These are phyloP conservation scores for Urtica urens DNA, from an alignment of 306 rosid species.

Conservation along the genomic window DNA sequence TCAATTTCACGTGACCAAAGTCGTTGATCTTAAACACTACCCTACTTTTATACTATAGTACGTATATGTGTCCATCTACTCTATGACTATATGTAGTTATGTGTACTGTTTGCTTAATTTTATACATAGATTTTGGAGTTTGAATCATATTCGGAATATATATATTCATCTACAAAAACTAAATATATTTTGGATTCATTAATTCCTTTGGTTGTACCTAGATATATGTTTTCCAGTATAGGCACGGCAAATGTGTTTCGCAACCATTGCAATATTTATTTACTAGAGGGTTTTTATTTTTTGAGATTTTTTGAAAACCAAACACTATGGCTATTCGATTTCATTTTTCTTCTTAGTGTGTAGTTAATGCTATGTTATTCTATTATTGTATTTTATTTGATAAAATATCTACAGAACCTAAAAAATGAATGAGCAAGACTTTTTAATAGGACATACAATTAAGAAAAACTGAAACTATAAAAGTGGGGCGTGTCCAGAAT, in stretches of 20 bases:
- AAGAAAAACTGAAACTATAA: constrained; percentile 9
- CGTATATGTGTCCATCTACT: neutral
- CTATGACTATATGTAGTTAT: neutral
- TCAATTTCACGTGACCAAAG: neutral
- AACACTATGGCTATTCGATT: no score
- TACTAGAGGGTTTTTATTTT: no score
- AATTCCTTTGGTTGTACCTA: neutral
- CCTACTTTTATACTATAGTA: neutral
- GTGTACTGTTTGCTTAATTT: neutral
- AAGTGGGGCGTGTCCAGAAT: constrained; percentile 21
- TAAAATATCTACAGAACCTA: no score
- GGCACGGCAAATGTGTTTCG: constrained; percentile 6
- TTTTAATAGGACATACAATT: no score
- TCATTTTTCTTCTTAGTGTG: no score
- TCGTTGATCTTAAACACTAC: neutral
- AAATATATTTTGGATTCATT: no score
- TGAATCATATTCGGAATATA: no score
- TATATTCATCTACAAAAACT: no score
- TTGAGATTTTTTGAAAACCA: no score
- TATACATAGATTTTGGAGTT: neutral
- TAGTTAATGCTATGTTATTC: no score
- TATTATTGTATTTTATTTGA: no score
- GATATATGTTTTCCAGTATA: neutral
- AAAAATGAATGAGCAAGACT: no score
- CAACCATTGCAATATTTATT: neutral